Evolutionary conservation across 139 green algal genomes (phyloP), one percentile per base, ranked within the genome.

Genomic region (Limnomonas spitsbergensis): DNA sequence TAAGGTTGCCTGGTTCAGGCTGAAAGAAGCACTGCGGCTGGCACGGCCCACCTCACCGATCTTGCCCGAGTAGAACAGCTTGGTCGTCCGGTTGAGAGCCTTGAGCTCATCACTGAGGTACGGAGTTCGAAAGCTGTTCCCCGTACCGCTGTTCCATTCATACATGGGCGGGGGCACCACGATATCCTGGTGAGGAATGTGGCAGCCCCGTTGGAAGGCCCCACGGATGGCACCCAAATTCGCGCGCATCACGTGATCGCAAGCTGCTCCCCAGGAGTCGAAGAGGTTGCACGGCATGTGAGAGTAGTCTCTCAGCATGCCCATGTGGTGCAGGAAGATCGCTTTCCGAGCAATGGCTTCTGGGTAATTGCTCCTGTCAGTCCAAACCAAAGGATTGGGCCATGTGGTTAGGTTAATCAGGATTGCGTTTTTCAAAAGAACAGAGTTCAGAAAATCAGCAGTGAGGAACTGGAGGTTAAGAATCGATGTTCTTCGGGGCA

Each of bases 161-260:
- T 29, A 61, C 14, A 20, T 14, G 14, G 47, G 14, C 14, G 47
- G 71, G 1, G 71, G 71, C 7, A 77, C 71, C 2, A 77, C 71
- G 24, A 77, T 77, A 39, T 77, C 71, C 71, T 75, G 69, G 38
- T 53, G 27, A 31, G 69, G 69, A 26, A 35, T 40, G 69, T 75
- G 69, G 38, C 69, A 75, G 69, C 56, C 56, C 29, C 29, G n/a
- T 37, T 9, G 9, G 29, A 24, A 34, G 29, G 27, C 24, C 4
- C 56, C 24, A 9, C 4, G 9, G 7, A 70, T 34, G 9, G 29
- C 24, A 37, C 29, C 29, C 56, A 70, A 36, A 7, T 4, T 20
- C 7, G 29, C n/a, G 4, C 29, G n/a, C 56, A 70, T 70, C 29
- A 14, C 56, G 4, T 7, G n/a, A 32, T 70, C 56, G 29, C 56